Conservation (phyloP, 495 filamentous ascomycete genomes). For the Aspergillus wentii region DNA sequence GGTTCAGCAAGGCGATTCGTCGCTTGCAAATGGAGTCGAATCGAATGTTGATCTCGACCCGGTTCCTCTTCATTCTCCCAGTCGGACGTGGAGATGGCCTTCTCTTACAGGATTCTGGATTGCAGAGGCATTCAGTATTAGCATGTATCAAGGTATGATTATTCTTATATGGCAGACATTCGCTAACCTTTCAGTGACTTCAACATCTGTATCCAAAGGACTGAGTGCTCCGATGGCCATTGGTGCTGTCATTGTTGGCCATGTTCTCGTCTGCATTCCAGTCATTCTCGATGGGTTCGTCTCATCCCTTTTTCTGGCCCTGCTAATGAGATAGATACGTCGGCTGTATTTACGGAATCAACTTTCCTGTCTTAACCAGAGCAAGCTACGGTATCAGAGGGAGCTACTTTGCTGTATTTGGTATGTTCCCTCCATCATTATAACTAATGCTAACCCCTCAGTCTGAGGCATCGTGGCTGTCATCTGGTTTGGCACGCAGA, state of each 20-base stretch:
- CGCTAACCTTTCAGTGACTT: constrained; percentile 8
- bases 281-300: constrained; percentile 13
- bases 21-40: constrained; percentile 6
- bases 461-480: constrained; percentile 24
- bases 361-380: constrained; percentile 20
- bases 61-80: constrained; percentile 10
- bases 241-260: constrained; percentile 9
- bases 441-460: no score
- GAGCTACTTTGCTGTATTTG: constrained; percentile 42
- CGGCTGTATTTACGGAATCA: constrained; percentile 22
- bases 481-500: constrained; percentile 22
- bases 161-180: no score
- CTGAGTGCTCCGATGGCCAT: constrained; percentile 13
- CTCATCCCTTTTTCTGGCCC: no score
- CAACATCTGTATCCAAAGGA: constrained; percentile 9
- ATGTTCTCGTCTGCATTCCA: constrained; percentile 13
- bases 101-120: constrained; percentile 23
- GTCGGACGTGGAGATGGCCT: constrained; percentile 21
- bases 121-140: constrained; percentile 20
- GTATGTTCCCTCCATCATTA: no score
- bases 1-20: constrained; percentile 10
- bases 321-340: constrained; percentile 23
- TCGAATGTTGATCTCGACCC: constrained; percentile 19
- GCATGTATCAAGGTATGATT: constrained; percentile 15
- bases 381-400: constrained; percentile 54